These are phyloP conservation scores for Scheffersomyces cryptocercus DNA, from an alignment of 1,139 yeast species.

Conservation along the genomic window DNA sequence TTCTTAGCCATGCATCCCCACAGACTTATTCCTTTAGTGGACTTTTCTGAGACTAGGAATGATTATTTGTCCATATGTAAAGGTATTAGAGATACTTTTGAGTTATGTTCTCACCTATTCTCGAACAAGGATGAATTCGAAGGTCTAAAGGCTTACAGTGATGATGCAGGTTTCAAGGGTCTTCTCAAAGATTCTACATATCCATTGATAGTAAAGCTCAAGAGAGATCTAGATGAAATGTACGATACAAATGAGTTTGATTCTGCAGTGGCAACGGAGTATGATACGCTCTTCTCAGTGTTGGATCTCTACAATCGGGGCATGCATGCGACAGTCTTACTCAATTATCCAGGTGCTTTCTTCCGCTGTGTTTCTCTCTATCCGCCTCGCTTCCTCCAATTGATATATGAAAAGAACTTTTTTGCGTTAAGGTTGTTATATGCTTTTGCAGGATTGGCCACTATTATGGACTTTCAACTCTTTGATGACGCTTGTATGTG, in stretches of 20 bases:
- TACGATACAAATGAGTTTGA: constrained; percentile 8
- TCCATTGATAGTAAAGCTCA: constrained; percentile 20
- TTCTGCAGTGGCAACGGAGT: constrained; percentile 7
- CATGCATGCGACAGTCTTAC: constrained; percentile 7
- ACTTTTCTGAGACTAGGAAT: constrained; percentile 17
- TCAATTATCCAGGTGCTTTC: constrained; percentile 17
- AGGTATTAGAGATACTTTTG: constrained; percentile 17
- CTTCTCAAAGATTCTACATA: constrained; percentile 6
- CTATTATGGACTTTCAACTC: constrained; percentile 22
- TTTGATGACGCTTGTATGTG: constrained; percentile 22
- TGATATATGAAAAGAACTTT: constrained; percentile 20
- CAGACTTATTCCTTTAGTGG: constrained; percentile 29
- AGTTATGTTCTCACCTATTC: constrained; percentile 4
- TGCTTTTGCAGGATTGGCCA: constrained; percentile 20
- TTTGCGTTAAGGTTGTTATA: constrained; percentile 28
- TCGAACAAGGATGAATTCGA: constrained; percentile 2
- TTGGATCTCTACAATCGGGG: constrained; percentile 15
- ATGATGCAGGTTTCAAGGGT: constrained; percentile 1
- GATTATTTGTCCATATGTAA: constrained; percentile 22
- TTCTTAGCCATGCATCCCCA: constrained; percentile 36
- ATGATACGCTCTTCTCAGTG: constrained; percentile 10
- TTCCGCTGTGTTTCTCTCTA: constrained; percentile 28
- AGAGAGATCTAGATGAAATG: constrained; percentile 8
- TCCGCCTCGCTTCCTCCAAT: constrained; percentile 15
- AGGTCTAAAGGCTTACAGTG: constrained; percentile 7